Conservation (phyloP, 202 grass and related monocot genomes). For the Zizania palustris region DNA sequence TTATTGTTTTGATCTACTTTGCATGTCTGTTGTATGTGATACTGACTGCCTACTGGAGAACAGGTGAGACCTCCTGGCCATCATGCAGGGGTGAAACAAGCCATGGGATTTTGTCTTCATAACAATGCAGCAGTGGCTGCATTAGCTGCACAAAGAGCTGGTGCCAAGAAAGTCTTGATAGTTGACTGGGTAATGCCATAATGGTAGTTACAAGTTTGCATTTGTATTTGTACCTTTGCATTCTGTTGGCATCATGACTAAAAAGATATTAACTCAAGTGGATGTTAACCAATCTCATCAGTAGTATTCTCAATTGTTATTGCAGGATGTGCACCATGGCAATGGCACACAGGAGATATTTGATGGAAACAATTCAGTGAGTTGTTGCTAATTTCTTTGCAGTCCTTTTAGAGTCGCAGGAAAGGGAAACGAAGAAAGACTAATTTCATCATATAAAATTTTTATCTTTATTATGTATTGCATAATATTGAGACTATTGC, state of each 20-base stretch:
- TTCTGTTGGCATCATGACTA: conserved; percentile 5
- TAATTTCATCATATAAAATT: conserved; percentile 1
- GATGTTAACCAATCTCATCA: conserved; percentile 19
- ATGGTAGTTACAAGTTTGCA: conserved; percentile 39
- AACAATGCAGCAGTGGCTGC: conserved; percentile 94
- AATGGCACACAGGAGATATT: conserved; percentile 99
- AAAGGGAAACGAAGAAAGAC: not conserved
- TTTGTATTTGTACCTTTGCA: conserved; percentile 21
- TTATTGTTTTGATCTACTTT: conserved; percentile 32
- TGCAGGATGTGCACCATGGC: conserved; percentile 98
- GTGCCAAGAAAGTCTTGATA: conserved; percentile 96
- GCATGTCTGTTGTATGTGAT: conserved; percentile 16
- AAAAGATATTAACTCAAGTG: conserved; percentile 2
- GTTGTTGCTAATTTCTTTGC: conserved; percentile 28
- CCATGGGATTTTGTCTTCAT: conserved; percentile 99
- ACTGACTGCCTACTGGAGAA: conserved; percentile 25
- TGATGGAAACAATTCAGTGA: conserved; percentile 78
- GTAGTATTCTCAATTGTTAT: conserved; percentile 34
- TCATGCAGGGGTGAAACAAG: conserved; percentile 90
- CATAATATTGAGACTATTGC: not conserved
- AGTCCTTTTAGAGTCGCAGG: not conserved
- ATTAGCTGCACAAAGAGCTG: conserved; percentile 86
- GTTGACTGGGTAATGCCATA: conserved; percentile 98
- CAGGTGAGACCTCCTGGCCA: conserved; percentile 98
- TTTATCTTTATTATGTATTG: not conserved